Percentiles rank a stretch among this genome's conserved stretches.
Evolutionary conservation across 1,284 basidiomycete species (phyloP).

Genomic region (Sphaerobolus stellatus): DNA sequence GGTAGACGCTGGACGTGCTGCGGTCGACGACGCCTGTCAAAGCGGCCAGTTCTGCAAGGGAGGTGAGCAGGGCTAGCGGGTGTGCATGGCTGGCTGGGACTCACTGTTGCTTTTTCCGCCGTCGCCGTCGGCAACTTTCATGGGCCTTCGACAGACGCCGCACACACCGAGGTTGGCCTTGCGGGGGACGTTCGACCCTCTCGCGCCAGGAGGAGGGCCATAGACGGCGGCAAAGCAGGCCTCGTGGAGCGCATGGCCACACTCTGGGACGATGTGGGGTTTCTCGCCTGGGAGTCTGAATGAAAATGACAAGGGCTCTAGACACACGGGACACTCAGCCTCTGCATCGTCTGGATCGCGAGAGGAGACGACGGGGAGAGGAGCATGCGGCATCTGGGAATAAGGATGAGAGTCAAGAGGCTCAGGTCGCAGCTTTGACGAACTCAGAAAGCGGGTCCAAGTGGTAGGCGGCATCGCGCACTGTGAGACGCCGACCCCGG

Average conservation of each 20-base stretch:
- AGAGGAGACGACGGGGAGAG: slow-evolving; percentile 66
- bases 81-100: slow-evolving; percentile 32
- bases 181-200: slow-evolving; percentile 46
- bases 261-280: slow-evolving; percentile 93
- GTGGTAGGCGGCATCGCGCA: no score
- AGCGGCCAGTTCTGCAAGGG: slow-evolving; percentile 72
- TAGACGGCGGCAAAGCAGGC: slow-evolving; percentile 96
- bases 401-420: slow-evolving; percentile 13
- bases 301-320: slow-evolving; percentile 85
- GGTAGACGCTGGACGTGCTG: slow-evolving; percentile 53
- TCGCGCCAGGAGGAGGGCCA: slow-evolving; percentile 72
- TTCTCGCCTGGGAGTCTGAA: slow-evolving; percentile 91
- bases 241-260: slow-evolving; percentile 97
- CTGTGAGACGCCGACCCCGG: no score
- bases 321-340: slow-evolving; percentile 86
- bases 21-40: slow-evolving; percentile 83
- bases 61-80: slow-evolving; percentile 1
- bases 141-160: slow-evolving; percentile 92
- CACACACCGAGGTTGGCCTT: slow-evolving; percentile 89
- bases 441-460: no score
- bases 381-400: slow-evolving; percentile 31
- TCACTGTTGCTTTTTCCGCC: slow-evolving; percentile 83
- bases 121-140: slow-evolving; percentile 87
- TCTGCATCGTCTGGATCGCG: slow-evolving; percentile 68
- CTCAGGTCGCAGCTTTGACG: neutral